phyloP scores from a whole-genome alignment of 768 basidiomycete genomes.

The Cytidiella melzeri region DNA sequence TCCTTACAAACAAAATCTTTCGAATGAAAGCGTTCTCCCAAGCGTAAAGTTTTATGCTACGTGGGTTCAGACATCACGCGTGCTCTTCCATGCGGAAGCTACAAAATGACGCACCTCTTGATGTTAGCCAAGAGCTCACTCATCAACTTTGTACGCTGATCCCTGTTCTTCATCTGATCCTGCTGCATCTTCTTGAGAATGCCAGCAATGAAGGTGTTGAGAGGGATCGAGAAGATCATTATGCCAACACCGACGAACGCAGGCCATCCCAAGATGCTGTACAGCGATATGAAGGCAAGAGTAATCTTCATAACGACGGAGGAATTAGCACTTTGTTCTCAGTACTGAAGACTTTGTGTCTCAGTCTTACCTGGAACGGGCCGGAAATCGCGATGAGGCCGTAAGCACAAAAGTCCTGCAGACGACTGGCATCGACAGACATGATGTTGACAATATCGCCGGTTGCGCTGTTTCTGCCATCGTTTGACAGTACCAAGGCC shows the following conservation, averaged over 20 bases:
- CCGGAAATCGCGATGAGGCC: constrained; percentile 83
- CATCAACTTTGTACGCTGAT: constrained; percentile 81
- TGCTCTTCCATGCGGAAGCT: too few species aligned
- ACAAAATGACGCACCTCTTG: constrained; percentile 46
- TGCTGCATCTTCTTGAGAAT: constrained; percentile 73
- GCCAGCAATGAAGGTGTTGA: constrained; percentile 69
- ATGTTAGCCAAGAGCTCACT: constrained; percentile 92
- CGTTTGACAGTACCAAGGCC: constrained; percentile 78
- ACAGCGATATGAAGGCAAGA: constrained; percentile 86
- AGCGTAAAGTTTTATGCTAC: constrained; percentile 83
- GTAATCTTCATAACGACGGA: constrained; percentile 45
- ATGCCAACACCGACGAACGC: constrained; percentile 85
- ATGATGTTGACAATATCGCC: constrained; percentile 95
- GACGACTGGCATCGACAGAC: constrained; percentile 75
- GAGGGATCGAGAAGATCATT: constrained; percentile 77
- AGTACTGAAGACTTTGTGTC: too few species aligned
- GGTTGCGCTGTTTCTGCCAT: constrained; percentile 72
- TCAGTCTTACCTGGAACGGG: constrained; percentile 72
- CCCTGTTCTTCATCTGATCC: constrained; percentile 90
- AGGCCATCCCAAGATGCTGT: constrained; percentile 86
- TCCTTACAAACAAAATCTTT: constrained; percentile 72
- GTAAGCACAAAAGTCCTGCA: constrained; percentile 79
- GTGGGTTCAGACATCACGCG: background rate
- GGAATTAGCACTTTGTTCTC: too few species aligned
- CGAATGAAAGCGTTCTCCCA: constrained; percentile 92